Evolutionary conservation across 2,329 filamentous ascomycete genomes (phyloP).

Genomic region (Raffaelea ambrosiae): DNA sequence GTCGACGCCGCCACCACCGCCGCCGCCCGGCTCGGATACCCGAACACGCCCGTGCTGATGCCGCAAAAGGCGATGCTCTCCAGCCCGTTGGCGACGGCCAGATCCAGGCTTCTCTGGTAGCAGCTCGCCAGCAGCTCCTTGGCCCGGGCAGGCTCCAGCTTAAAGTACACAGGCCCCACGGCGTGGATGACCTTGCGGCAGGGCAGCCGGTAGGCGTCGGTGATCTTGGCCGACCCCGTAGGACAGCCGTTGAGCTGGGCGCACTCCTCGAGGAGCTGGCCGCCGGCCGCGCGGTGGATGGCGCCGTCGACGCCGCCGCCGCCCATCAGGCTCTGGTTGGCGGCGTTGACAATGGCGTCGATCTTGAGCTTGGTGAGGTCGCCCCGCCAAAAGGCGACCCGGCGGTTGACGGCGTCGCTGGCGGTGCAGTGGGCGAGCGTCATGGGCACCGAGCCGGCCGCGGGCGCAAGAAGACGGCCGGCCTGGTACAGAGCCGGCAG

Average conservation of each 20-base stretch:
- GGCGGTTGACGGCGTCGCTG: conserved; percentile 56
- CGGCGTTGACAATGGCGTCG: conserved; percentile 88
- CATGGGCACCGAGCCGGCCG: too few species aligned
- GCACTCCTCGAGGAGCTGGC: conserved; percentile 61
- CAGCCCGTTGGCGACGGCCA: conserved; percentile 61
- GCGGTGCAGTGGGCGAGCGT: conserved; percentile 9
- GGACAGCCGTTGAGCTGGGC: conserved; percentile 59
- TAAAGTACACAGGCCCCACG: conserved; percentile 71
- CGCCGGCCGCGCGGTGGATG: conserved; percentile 78
- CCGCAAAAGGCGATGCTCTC: conserved; percentile 73
- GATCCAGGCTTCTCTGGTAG: conserved; percentile 62
- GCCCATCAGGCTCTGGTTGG: conserved; percentile 68
- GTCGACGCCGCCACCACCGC: conserved; percentile 60
- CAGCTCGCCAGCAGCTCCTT: conserved; percentile 46
- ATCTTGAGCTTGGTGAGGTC: conserved; percentile 76
- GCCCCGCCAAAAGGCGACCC: conserved; percentile 59
- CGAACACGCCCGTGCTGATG: conserved; percentile 83
- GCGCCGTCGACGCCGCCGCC: conserved; percentile 88
- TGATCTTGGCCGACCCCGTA: conserved; percentile 78
- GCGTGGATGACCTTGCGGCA: conserved; percentile 78
- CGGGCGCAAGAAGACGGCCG: background rate
- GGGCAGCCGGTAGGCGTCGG: conserved; percentile 66
- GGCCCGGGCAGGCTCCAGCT: conserved; percentile 27
- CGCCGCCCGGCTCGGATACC: conserved; percentile 69
- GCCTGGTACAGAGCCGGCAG: conserved; percentile 1